Evolutionary conservation across 345 rosid genomes (phyloP), one percentile per base, ranked within the genome.

Genomic region (Gossypium sturtianum): DNA sequence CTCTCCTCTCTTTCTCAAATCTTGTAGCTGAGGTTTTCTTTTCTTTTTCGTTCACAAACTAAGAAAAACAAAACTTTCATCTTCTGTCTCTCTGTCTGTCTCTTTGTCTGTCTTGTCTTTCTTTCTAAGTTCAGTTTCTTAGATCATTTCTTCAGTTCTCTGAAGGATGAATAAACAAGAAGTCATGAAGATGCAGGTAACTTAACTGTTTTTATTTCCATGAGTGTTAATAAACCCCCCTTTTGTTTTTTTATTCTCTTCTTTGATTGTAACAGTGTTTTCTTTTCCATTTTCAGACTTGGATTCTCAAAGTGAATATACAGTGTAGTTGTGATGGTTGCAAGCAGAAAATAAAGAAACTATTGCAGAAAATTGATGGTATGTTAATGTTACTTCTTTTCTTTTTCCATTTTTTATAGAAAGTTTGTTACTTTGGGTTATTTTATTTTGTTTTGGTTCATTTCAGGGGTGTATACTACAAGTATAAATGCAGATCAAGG

Each of bases 291-390:
- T 5, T 74, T 80, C 96, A 93, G 97, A 81, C 91, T 23, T 89
- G 89, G 85, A 90, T 88, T 77, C 87, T 95, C 61, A 91, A 86
- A 82, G 97, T 95, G 70, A 90, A 90, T 72, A 91, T 94, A 22
- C 92, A 91, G 66, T 75, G 77, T 53, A 38, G 43, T 84, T 95
- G 98, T 73, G 98, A 93, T 85, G 99, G 99, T 10, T 95, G 99
- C 73, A 87, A 87, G 81, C 85, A 83, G 80, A 95, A 91, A 85
- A 89, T 95, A 45, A 90, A 74, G 92, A 95, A 89, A 73, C 81
- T 82, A 17, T 74, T 95, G 68, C 93, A 85, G 81, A 95, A 95
- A 84, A 86, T 87, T 45, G 93, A 90, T 66, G 99, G 99, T 91
- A 64, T 75, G 74, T 73, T 71, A 66, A 63, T 17, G 45, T 65